Conservation (phyloP, 2,329 filamentous ascomycete genomes). For the Blumeria hordei region DNA sequence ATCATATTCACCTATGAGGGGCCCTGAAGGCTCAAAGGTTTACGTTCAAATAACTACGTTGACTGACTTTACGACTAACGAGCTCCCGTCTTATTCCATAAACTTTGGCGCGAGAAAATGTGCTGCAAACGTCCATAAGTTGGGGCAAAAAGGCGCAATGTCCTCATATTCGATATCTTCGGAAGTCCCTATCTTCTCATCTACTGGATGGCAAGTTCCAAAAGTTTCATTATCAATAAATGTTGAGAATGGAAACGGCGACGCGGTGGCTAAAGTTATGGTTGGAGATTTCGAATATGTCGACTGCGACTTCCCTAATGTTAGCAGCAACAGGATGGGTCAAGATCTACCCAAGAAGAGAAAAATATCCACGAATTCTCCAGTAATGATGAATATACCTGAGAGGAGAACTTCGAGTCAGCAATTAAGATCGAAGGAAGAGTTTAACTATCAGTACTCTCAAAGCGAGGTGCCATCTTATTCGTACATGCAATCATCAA, state of each 20-base stretch:
- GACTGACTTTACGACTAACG: slow-evolving; percentile 44
- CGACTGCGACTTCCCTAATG: slow-evolving; percentile 18
- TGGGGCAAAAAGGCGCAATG: slow-evolving; percentile 30
- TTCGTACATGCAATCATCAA: slow-evolving; percentile 26
- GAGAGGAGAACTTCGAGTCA: slow-evolving; percentile 22
- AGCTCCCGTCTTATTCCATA: slow-evolving; percentile 33
- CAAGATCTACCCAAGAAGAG: slow-evolving; percentile 26
- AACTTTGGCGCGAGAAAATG: slow-evolving; percentile 61
- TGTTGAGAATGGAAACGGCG: slow-evolving; percentile 31
- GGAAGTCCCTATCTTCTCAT: slow-evolving; percentile 42
- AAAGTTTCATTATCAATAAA: slow-evolving; percentile 33
- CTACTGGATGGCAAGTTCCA: slow-evolving; percentile 28
- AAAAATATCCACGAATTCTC: slow-evolving; percentile 25
- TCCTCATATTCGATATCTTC: slow-evolving; percentile 50
- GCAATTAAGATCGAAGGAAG: slow-evolving; percentile 22
- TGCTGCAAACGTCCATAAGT: slow-evolving; percentile 38
- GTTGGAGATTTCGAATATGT: slow-evolving; percentile 39
- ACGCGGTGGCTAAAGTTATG: slow-evolving; percentile 24
- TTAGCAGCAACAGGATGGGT: slow-evolving; percentile 14
- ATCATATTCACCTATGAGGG: slow-evolving; percentile 45
- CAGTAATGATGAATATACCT: slow-evolving; percentile 21
- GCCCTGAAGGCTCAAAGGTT: slow-evolving; percentile 44
- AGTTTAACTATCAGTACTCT: slow-evolving; percentile 30
- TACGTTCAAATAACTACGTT: slow-evolving; percentile 50
- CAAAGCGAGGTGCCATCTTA: slow-evolving; percentile 21